Percentiles rank a stretch among this genome's conserved stretches.
Evolutionary conservation across 495 filamentous ascomycete genomes (phyloP).

Genomic region (Aspergillus campestris): DNA sequence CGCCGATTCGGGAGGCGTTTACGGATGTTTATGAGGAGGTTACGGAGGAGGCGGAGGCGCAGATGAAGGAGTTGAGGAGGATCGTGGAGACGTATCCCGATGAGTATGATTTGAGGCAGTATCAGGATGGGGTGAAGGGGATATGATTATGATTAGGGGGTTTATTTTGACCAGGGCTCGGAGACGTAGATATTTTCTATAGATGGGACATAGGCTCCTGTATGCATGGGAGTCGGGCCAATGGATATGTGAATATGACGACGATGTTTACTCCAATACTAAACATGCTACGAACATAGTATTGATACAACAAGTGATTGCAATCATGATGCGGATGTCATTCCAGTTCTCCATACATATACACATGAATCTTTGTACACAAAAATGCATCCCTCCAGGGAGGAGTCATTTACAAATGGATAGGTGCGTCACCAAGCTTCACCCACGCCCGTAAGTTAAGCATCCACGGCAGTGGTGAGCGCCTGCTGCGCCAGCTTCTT

Average conservation of each 20-base stretch:
- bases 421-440: no score
- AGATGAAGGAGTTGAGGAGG: constrained; percentile 69
- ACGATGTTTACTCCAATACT: no score
- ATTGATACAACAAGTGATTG: no score
- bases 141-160: constrained; percentile 25
- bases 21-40: constrained; percentile 80
- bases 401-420: no score
- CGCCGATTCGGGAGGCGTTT: constrained; percentile 69
- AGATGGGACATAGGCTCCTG: neutral
- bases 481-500: constrained; percentile 40
- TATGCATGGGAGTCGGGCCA: no score
- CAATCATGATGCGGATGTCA: no score
- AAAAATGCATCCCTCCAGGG: no score
- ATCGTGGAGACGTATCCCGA: constrained; percentile 80
- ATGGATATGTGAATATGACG: no score
- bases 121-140: constrained; percentile 67
- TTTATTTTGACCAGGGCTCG: neutral
- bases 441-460: no score
- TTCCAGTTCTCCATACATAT: neutral
- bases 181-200: constrained; percentile 1
- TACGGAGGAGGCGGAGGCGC: constrained; percentile 69
- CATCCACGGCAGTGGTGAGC: constrained; percentile 16
- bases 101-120: constrained; percentile 81
- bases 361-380: neutral
- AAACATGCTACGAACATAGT: no score